Conservation (phyloP, 805 yeast genomes). For the Ogataea saltuana region DNA sequence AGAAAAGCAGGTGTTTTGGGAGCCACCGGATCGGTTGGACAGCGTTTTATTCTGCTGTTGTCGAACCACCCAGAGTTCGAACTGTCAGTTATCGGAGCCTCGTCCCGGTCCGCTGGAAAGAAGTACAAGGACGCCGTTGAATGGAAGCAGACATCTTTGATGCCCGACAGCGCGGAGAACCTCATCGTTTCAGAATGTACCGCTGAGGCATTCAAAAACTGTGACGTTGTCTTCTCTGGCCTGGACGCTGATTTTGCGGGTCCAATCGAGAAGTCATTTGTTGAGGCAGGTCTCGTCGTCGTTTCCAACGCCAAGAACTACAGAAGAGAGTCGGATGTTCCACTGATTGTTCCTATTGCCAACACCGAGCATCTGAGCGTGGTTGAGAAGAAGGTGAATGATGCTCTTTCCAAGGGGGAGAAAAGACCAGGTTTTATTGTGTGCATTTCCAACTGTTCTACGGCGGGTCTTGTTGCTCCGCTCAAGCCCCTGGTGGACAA, state of each 20-base stretch:
- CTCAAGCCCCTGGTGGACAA: constrained; percentile 87
- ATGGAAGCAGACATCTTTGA: constrained; percentile 89
- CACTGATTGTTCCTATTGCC: constrained; percentile 92
- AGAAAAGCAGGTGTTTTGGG: constrained; percentile 87
- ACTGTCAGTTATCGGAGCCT: constrained; percentile 84
- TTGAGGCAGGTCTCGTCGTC: constrained; percentile 76
- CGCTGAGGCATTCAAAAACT: constrained; percentile 73
- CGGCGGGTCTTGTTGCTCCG: constrained; percentile 97
- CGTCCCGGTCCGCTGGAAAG: constrained; percentile 91
- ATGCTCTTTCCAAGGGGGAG: constrained; percentile 55
- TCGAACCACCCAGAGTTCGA: constrained; percentile 90
- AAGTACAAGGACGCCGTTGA: constrained; percentile 79
- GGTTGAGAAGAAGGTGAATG: constrained; percentile 56
- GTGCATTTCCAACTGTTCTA: constrained; percentile 97
- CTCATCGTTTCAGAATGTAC: constrained; percentile 77
- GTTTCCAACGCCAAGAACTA: constrained; percentile 96
- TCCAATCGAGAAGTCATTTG: constrained; percentile 82
- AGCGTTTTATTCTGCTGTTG: constrained; percentile 83
- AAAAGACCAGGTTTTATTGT: constrained; percentile 78
- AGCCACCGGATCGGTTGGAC: constrained; percentile 98
- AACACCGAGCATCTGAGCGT: constrained; percentile 87
- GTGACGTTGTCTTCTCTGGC: constrained; percentile 95
- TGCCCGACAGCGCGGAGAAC: constrained; percentile 68
- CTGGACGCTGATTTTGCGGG: constrained; percentile 94
- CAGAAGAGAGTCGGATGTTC: constrained; percentile 84